These are phyloP conservation scores for Gautieria morchelliformis DNA, from an alignment of 768 basidiomycete genomes.

Conservation along the genomic window DNA sequence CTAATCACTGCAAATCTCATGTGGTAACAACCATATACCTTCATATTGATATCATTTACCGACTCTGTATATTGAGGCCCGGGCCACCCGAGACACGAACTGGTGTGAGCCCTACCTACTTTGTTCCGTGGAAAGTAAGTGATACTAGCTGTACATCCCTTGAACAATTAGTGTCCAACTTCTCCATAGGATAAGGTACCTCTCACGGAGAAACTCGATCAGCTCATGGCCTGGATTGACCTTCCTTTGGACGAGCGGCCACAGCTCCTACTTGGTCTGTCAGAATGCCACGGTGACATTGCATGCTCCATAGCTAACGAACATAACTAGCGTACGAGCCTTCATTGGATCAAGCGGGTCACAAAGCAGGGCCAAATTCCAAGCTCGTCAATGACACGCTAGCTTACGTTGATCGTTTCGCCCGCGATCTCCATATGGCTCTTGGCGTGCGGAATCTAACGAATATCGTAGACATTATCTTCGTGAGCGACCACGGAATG, in stretches of 20 bases:
- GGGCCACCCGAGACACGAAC: slow-evolving; percentile 66
- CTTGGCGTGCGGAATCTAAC: slow-evolving; percentile 66
- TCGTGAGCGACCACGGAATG: slow-evolving; percentile 92
- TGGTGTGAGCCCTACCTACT: slow-evolving; percentile 63
- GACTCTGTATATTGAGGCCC: slow-evolving; percentile 40
- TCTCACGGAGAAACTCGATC: slow-evolving; percentile 59
- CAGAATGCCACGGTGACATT: neutral
- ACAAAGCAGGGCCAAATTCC: slow-evolving; percentile 60
- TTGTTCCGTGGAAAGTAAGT: slow-evolving; percentile 66
- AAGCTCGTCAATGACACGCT: slow-evolving; percentile 62
- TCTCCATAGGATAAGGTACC: slow-evolving; percentile 44
- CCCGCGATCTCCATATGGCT: slow-evolving; percentile 53
- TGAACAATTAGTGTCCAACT: neutral
- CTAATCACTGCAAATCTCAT: slow-evolving; percentile 79
- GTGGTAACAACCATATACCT: slow-evolving; percentile 48
- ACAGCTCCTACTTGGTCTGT: slow-evolving; percentile 63
- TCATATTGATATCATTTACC: neutral
- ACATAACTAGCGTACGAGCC: slow-evolving; percentile 61
- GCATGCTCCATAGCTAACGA: slow-evolving; percentile 3
- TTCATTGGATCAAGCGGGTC: slow-evolving; percentile 80
- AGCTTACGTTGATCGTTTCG: slow-evolving; percentile 60
- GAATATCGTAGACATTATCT: slow-evolving; percentile 78
- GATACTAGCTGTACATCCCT: slow-evolving; percentile 1
- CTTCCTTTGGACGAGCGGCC: slow-evolving; percentile 62
- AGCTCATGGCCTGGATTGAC: slow-evolving; percentile 78